A percentile compares a stretch with the other conserved stretches of the same genome.
Evolutionary conservation across 2,329 filamentous ascomycete genomes (phyloP).

Genomic region (Cladophialophora bantiana): DNA sequence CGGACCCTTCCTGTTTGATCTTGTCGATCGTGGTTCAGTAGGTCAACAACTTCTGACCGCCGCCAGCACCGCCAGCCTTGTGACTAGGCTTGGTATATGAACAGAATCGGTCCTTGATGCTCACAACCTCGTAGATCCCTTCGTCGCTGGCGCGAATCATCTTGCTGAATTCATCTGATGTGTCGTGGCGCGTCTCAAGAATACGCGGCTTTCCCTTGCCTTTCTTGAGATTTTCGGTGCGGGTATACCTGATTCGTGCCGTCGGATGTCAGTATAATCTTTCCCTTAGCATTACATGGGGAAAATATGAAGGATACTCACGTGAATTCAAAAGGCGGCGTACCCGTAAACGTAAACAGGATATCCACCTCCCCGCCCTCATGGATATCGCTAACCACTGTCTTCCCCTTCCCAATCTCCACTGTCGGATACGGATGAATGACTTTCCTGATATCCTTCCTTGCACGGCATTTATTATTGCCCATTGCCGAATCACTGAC

Average conservation of each 20-base stretch:
- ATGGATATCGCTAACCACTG: slow-evolving; percentile 88
- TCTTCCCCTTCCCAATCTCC: slow-evolving; percentile 82
- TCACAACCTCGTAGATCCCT: slow-evolving; percentile 95
- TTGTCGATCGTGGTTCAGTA: slow-evolving; percentile 15
- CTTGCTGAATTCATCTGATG: slow-evolving; percentile 81
- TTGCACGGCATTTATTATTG: slow-evolving; percentile 76
- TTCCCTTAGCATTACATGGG: background rate
- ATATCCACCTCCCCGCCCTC: slow-evolving; percentile 95
- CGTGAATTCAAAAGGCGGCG: slow-evolving; percentile 96
- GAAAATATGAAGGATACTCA: slow-evolving; percentile 42
- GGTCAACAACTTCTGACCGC: slow-evolving; percentile 33
- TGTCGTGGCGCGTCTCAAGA: slow-evolving; percentile 88
- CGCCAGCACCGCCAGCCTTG: slow-evolving; percentile 42
- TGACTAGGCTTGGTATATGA: slow-evolving; percentile 75
- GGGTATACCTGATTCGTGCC: slow-evolving; percentile 69
- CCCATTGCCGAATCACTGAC: slow-evolving; percentile 77
- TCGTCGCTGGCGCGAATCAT: slow-evolving; percentile 86
- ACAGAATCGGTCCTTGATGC: slow-evolving; percentile 93
- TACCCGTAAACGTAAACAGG: slow-evolving; percentile 92
- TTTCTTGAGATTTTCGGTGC: slow-evolving; percentile 77
- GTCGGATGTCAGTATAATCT: slow-evolving; percentile 33
- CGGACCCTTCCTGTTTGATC: background rate
- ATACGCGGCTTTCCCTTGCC: slow-evolving; percentile 75
- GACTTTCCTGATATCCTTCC: slow-evolving; percentile 76
- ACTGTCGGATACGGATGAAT: slow-evolving; percentile 95